Percentiles rank a stretch among this genome's conserved stretches.
Conservation (phyloP, 805 yeast genomes). For the Teunomyces lycoperdinae region DNA sequence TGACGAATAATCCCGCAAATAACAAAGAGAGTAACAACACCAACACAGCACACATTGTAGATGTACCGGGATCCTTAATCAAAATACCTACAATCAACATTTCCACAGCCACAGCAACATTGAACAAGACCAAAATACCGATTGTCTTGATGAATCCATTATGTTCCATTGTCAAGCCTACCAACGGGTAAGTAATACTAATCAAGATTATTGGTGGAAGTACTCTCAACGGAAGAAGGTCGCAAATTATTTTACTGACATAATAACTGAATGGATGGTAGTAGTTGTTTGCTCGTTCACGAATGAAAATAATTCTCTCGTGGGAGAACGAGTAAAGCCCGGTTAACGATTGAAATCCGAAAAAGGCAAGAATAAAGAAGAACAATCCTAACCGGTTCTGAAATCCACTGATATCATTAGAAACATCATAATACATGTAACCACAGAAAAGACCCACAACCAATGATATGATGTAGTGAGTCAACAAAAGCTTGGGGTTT, state of each 20-base stretch:
- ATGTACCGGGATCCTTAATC: conserved; percentile 86
- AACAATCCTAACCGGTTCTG: conserved; percentile 93
- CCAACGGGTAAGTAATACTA: conserved; percentile 82
- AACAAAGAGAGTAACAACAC: conserved; percentile 79
- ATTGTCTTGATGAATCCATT: conserved; percentile 71
- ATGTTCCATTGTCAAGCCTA: conserved; percentile 79
- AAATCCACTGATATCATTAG: conserved; percentile 91
- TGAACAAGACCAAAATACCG: conserved; percentile 72
- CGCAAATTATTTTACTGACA: conserved; percentile 81
- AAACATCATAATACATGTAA: conserved; percentile 73
- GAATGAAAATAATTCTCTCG: conserved; percentile 83
- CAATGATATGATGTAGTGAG: conserved; percentile 77
- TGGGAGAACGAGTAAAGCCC: conserved; percentile 85
- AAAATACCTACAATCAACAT: conserved; percentile 85
- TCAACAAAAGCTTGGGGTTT: conserved; percentile 82
- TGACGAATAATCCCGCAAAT: conserved; percentile 92
- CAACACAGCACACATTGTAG: conserved; percentile 83
- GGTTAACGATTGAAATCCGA: conserved; percentile 92
- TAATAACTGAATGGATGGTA: conserved; percentile 87
- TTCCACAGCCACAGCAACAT: conserved; percentile 80
- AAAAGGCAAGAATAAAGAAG: conserved; percentile 84
- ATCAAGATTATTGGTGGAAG: conserved; percentile 87
- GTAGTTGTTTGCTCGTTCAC: conserved; percentile 94
- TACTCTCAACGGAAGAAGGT: conserved; percentile 85
- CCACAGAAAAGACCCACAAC: conserved; percentile 85